Evolutionary conservation across 2,329 filamentous ascomycete genomes (phyloP).

Genomic region (Apiospora hydei): DNA sequence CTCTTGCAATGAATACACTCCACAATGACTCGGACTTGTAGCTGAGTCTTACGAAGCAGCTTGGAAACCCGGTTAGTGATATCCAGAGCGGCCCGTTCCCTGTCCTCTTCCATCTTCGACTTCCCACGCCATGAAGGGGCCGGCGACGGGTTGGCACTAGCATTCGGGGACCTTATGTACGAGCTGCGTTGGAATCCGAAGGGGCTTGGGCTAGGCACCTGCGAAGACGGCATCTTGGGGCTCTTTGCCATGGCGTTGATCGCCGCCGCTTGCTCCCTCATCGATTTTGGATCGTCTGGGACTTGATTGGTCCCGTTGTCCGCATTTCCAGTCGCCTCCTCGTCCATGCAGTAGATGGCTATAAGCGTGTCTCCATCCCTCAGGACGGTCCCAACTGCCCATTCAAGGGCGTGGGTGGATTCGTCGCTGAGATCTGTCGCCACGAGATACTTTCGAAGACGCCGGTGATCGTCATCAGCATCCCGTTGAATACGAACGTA

Average conservation of each 20-base stretch:
- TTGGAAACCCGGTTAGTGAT: conserved; percentile 87
- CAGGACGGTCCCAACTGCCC: conserved; percentile 95
- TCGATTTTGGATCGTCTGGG: conserved; percentile 76
- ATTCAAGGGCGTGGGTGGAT: conserved; percentile 93
- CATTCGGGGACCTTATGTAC: conserved; percentile 46
- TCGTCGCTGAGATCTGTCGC: conserved; percentile 95
- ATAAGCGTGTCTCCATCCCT: conserved; percentile 93
- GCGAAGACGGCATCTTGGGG: conserved; percentile 43
- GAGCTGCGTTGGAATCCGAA: conserved; percentile 41
- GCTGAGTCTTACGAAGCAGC: conserved; percentile 84
- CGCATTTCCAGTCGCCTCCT: conserved; percentile 72
- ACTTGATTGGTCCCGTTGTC: conserved; percentile 57
- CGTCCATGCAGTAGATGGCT: conserved; percentile 91
- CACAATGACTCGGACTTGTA: conserved; percentile 92
- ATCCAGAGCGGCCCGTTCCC: conserved; percentile 79
- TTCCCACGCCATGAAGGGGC: conserved; percentile 58
- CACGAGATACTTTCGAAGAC: conserved; percentile 90
- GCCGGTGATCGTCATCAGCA: conserved; percentile 78
- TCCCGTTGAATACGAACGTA: conserved; percentile 78
- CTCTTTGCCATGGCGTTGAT: conserved; percentile 67
- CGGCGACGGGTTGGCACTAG: conserved; percentile 51
- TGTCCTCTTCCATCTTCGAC: conserved; percentile 76
- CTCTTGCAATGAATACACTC: conserved; percentile 99
- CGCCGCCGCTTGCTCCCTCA: conserved; percentile 77
- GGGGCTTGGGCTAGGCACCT: conserved; percentile 36